phyloP scores from a whole-genome alignment of 2,329 filamentous ascomycete genomes.

The Emmonsia crescens region DNA sequence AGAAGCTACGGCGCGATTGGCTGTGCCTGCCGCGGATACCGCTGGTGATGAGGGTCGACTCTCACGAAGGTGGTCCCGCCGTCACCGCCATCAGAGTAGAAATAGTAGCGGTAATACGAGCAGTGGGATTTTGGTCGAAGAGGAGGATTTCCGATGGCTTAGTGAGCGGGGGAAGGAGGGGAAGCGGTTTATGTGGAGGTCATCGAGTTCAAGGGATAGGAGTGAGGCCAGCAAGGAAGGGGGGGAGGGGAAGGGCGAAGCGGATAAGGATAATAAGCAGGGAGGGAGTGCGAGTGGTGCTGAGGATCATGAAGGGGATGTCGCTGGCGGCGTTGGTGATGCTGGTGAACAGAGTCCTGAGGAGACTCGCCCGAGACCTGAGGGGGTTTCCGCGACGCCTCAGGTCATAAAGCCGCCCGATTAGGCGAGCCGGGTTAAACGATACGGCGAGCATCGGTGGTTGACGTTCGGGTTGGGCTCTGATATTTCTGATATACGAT shows the following conservation, averaged over 20 bases:
- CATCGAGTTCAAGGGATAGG: slow-evolving; percentile 9
- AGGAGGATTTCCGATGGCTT: slow-evolving; percentile 19
- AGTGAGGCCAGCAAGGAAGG: not conserved
- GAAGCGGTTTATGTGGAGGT: slow-evolving; percentile 14
- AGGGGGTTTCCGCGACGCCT: not conserved
- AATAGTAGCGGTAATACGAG: slow-evolving; percentile 13
- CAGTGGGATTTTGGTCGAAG: slow-evolving; percentile 17
- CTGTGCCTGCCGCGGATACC: slow-evolving; percentile 3
- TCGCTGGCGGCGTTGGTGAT: not conserved
- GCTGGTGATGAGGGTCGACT: not conserved
- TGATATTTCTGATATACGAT: not conserved
- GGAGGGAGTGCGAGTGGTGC: not conserved
- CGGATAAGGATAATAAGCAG: not conserved
- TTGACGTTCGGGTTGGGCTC: not conserved
- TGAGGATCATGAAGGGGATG: not conserved
- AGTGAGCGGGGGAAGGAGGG: slow-evolving; percentile 15
- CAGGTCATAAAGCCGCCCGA: not conserved
- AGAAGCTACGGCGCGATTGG: slow-evolving; percentile 2
- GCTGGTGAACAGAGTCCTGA: not conserved
- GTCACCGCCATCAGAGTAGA: slow-evolving; percentile 5
- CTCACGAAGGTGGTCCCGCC: slow-evolving; percentile 5
- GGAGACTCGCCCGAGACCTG: not conserved
- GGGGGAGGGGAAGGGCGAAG: not conserved
- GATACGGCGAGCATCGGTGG: not conserved
- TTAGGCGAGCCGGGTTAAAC: not conserved